phyloP scores from a whole-genome alignment of 768 basidiomycete species.

The Hericium rajendrae region DNA sequence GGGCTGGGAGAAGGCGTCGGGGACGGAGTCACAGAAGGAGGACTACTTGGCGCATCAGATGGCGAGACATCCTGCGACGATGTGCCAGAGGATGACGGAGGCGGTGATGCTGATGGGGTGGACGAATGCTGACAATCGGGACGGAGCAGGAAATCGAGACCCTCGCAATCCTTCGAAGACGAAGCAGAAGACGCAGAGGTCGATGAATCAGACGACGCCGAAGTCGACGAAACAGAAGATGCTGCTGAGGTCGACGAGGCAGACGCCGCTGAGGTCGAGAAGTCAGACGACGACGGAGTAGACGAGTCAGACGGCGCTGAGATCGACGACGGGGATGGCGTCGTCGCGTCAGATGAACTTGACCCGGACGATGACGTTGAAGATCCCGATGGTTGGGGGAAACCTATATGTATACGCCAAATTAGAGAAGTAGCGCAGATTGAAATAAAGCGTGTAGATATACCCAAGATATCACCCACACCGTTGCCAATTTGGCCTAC shows the following conservation, averaged over 20 bases:
- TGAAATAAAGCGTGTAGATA: neutral
- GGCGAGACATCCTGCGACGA: no score
- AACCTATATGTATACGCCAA: neutral
- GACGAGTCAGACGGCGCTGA: neutral
- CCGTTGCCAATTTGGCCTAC: neutral
- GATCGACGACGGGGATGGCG: neutral
- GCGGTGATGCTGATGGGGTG: no score
- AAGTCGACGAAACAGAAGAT: conserved; percentile 8
- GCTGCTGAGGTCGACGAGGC: conserved; percentile 3
- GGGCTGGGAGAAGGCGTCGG: no score
- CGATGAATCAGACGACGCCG: neutral
- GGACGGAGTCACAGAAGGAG: no score
- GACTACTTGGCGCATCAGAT: no score
- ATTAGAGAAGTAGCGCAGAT: neutral
- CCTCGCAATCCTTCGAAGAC: neutral
- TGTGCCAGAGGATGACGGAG: no score
- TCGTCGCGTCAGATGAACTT: no score
- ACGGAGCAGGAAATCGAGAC: no score
- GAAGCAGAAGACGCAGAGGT: conserved; percentile 1
- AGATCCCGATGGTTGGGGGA: neutral
- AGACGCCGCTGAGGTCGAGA: conserved; percentile 4
- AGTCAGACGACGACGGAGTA: neutral
- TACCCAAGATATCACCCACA: neutral
- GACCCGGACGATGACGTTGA: neutral
- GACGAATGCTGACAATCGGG: no score